These are phyloP conservation scores for Brassica incana DNA, from an alignment of 345 rosid species.

Conservation along the genomic window DNA sequence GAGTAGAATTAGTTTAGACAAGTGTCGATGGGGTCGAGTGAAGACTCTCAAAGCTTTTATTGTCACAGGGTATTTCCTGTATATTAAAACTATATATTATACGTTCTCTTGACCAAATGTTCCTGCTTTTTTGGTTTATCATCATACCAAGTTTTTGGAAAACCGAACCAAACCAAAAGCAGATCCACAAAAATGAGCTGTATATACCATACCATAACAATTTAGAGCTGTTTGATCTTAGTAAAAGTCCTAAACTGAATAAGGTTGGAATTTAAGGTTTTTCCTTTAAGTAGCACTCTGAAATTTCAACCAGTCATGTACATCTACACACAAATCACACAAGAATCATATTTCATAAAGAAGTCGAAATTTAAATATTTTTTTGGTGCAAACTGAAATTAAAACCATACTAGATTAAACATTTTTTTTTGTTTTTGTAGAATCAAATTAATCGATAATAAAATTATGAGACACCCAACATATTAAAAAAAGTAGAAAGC, in stretches of 20 bases:
- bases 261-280: background rate
- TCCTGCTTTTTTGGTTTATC: slow-evolving; percentile 11
- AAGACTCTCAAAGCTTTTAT: slow-evolving; percentile 10
- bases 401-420: background rate
- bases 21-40: slow-evolving; percentile 25
- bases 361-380: background rate
- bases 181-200: background rate
- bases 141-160: background rate
- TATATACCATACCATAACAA: background rate
- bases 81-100: slow-evolving; percentile 17
- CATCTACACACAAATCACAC: background rate
- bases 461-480: background rate
- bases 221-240: background rate
- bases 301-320: background rate
- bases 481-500: background rate
- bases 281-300: background rate
- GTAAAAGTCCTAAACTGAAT: background rate
- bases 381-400: background rate
- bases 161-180: background rate
- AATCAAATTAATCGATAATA: background rate
- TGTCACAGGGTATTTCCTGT: slow-evolving; percentile 33
- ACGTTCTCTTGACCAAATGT: background rate
- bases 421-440: background rate
- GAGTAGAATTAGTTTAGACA: slow-evolving; percentile 31
- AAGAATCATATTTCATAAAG: background rate